Evolutionary conservation across 768 basidiomycete genomes (phyloP).

Genomic region (Lactarius indigo): DNA sequence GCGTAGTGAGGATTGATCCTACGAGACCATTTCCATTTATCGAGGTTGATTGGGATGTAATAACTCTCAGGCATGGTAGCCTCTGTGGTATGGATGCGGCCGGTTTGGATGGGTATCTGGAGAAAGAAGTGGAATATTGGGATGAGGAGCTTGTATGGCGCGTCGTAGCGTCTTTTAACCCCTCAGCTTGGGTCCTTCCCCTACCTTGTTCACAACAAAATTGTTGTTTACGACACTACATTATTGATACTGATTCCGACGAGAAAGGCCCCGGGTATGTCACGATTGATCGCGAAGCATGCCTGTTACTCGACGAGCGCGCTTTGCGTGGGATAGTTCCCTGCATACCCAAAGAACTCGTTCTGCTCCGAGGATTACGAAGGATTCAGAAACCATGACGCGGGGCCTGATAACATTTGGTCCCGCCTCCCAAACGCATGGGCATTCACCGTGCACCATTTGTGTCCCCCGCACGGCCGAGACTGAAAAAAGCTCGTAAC

Average conservation of each 20-base stretch:
- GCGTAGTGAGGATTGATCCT: slow-evolving; percentile 27
- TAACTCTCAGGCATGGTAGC: slow-evolving; percentile 16
- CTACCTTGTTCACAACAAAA: too few species aligned
- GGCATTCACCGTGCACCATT: background rate
- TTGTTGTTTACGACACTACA: background rate
- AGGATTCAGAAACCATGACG: background rate
- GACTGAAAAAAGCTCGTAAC: background rate
- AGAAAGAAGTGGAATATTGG: background rate
- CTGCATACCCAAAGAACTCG: too few species aligned
- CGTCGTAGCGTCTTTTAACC: background rate
- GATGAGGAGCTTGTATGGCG: background rate
- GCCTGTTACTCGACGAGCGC: background rate
- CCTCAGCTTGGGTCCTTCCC: background rate
- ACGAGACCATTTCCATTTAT: slow-evolving; percentile 30
- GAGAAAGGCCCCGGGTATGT: background rate
- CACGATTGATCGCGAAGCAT: background rate
- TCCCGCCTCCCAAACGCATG: background rate
- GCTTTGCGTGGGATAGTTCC: background rate
- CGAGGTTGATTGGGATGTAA: slow-evolving; percentile 22
- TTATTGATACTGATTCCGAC: background rate
- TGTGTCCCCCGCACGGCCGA: background rate
- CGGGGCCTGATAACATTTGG: background rate
- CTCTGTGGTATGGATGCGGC: background rate
- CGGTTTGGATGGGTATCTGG: background rate
- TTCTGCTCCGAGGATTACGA: background rate